Conservation (phyloP, 164 flowering plant genomes). For the Sedum album region DNA sequence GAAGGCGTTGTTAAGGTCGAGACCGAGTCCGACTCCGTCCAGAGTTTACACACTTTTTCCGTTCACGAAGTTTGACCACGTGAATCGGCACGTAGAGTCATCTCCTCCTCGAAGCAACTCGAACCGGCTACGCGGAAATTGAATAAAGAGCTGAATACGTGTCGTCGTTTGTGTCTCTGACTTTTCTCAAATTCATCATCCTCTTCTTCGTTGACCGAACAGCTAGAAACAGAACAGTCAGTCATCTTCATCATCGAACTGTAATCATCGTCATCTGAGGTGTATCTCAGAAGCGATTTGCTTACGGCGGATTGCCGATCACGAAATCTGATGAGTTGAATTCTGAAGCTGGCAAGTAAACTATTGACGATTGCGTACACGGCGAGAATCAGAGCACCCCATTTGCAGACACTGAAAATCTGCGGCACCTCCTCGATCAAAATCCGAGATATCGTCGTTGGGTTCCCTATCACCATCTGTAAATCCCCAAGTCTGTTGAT, state of each 20-base stretch:
- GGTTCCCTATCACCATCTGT: not conserved
- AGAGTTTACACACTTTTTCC: constrained; percentile 4
- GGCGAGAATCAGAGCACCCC: constrained; percentile 7
- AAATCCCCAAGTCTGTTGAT: constrained; percentile 1
- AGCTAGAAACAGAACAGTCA: not conserved
- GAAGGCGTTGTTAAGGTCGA: too few relatives aligned
- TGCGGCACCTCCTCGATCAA: not conserved
- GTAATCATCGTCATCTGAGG: not conserved
- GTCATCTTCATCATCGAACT: constrained; percentile 2
- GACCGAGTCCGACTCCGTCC: not conserved
- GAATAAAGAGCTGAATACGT: not conserved
- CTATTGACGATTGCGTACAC: constrained; percentile 5
- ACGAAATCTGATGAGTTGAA: not conserved
- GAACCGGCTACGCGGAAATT: constrained; percentile 8
- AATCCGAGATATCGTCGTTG: not conserved
- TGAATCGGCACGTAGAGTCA: not conserved
- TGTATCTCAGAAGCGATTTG: not conserved
- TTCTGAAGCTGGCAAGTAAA: not conserved
- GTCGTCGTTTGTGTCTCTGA: not conserved
- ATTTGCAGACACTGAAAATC: constrained; percentile 3
- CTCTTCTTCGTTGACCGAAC: not conserved
- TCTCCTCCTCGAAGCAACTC: not conserved
- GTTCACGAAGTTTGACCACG: constrained; percentile 3
- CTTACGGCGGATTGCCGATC: not conserved
- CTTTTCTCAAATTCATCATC: not conserved